Conservation (phyloP, 805 yeast species). For the Saccharomycopsis sp. region DNA sequence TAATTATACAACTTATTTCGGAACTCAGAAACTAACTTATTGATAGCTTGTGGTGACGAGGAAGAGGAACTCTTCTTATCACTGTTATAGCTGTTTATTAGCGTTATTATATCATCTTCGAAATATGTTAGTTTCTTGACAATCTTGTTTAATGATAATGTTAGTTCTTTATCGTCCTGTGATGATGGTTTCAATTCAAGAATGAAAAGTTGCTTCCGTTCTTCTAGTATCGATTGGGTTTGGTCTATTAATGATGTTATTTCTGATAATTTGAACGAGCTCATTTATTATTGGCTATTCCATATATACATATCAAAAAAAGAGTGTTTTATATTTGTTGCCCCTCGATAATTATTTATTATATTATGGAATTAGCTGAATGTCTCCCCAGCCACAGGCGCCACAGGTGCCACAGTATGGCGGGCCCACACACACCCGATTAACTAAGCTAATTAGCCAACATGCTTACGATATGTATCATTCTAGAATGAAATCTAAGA, state of each 20-base stretch:
- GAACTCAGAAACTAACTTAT: conserved; percentile 5
- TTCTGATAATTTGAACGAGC: conserved; percentile 8
- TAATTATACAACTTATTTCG: conserved; percentile 3
- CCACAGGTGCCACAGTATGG: no score
- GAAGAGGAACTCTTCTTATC: no score
- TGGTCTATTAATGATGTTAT: conserved; percentile 8
- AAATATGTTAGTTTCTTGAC: conserved; percentile 13
- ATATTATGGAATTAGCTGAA: no score
- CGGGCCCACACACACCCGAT: no score
- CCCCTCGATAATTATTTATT: no score
- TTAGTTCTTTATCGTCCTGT: conserved; percentile 15
- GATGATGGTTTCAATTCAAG: conserved; percentile 14
- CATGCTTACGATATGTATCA: no score
- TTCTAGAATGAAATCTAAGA: no score
- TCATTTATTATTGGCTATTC: neutral
- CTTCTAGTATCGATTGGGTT: conserved; percentile 15
- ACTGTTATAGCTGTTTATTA: conserved; percentile 6
- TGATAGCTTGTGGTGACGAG: neutral
- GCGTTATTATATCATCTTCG: conserved; percentile 17
- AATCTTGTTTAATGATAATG: conserved; percentile 5
- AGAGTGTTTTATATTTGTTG: no score
- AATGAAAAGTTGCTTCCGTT: conserved; percentile 12
- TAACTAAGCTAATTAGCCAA: no score
- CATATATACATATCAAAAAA: no score
- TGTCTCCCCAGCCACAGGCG: no score